A percentile compares a stretch with the other conserved stretches of the same genome.
Evolutionary conservation across 2,329 filamentous ascomycete genomes (phyloP).

Genomic region (Chaetothyriales sp.): DNA sequence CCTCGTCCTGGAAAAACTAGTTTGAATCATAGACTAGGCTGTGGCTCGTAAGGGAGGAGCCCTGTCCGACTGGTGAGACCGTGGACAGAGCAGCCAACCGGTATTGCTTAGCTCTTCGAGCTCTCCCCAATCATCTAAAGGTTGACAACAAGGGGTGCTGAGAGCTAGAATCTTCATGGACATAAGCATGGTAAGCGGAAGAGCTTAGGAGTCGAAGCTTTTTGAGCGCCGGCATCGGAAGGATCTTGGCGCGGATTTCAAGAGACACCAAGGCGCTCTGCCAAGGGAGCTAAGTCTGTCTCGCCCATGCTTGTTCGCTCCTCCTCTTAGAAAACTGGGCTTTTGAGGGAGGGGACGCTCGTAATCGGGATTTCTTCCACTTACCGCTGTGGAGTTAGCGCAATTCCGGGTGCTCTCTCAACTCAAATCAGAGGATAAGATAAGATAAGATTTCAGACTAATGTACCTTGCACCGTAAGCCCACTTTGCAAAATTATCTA

Average conservation of each 20-base stretch:
- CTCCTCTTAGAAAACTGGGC: too few species aligned
- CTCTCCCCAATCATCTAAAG: neutral
- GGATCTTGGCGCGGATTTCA: neutral
- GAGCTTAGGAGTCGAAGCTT: constrained; percentile 1
- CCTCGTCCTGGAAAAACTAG: neutral
- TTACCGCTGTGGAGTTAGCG: neutral
- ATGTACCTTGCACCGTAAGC: neutral
- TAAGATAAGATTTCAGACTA: neutral
- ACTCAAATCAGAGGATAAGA: neutral
- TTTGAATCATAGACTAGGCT: neutral
- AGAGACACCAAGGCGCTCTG: neutral
- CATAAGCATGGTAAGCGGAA: neutral
- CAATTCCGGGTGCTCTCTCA: neutral
- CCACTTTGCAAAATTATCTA: neutral
- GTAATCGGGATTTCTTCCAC: neutral
- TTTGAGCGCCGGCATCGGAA: constrained; percentile 2
- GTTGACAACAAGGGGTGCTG: neutral
- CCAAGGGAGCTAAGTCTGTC: neutral
- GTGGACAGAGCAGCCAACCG: neutral
- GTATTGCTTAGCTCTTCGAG: neutral
- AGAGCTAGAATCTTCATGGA: constrained; percentile 1
- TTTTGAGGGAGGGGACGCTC: too few species aligned
- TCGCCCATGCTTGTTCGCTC: neutral
- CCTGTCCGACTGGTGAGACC: neutral
- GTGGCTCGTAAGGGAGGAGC: neutral